Conservation (phyloP, 352 stramenopile genomes). For the Globisporangium spiculum region DNA sequence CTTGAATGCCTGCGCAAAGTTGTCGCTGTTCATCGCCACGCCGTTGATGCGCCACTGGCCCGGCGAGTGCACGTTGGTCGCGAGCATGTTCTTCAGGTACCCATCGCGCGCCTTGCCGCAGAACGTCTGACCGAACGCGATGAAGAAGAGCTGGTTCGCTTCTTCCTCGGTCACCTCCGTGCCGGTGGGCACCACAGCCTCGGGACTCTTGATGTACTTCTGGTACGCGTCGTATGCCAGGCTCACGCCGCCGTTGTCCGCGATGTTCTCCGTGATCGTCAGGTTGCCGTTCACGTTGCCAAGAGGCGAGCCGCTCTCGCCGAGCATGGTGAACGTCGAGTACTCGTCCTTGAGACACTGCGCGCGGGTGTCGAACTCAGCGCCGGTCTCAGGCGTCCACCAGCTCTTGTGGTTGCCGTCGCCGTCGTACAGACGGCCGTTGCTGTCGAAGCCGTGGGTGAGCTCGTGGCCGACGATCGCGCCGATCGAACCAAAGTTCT, state of each 20-base stretch:
- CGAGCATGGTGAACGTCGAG: constrained; percentile 32
- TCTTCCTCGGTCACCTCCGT: constrained; percentile 15
- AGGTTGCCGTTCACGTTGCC: constrained; percentile 54
- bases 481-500: constrained; percentile 90
- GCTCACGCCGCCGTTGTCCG: constrained; percentile 62
- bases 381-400: constrained; percentile 81
- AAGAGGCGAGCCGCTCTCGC: constrained; percentile 28
- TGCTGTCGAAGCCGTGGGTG: constrained; percentile 92
- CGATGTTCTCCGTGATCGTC: constrained; percentile 76
- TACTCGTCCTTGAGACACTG: constrained; percentile 61
- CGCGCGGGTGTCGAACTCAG: constrained; percentile 62
- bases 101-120: constrained; percentile 51
- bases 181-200: no score
- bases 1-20: constrained; percentile 51
- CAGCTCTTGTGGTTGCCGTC: constrained; percentile 89
- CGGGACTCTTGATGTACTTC: constrained; percentile 21
- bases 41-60: constrained; percentile 59
- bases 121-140: constrained; percentile 62
- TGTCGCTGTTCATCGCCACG: constrained; percentile 56
- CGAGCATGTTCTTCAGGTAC: constrained; percentile 30
- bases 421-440: constrained; percentile 81
- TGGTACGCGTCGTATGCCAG: constrained; percentile 59
- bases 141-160: constrained; percentile 60
- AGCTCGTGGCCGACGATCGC: constrained; percentile 93
- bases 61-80: constrained; percentile 43